These are phyloP conservation scores for Chlorella sp. DNA, from an alignment of 139 green algal genomes.

Conservation along the genomic window DNA sequence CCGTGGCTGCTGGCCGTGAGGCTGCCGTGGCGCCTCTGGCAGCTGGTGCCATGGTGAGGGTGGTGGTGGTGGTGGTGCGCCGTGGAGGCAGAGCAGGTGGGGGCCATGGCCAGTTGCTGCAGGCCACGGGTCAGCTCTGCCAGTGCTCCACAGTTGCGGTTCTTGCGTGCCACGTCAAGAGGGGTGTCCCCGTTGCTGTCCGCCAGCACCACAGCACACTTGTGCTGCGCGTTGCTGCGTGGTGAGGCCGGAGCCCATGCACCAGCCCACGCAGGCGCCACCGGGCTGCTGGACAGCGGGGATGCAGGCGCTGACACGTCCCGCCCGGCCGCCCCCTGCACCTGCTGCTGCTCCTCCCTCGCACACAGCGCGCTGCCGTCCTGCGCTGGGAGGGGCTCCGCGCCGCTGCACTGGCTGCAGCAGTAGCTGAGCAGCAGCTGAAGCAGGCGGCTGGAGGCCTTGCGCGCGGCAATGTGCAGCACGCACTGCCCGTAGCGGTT, in stretches of 20 bases:
- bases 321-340: not conserved
- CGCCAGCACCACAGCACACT: not conserved
- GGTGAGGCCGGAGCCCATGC: not conserved
- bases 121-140: not conserved
- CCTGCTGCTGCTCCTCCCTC: not conserved
- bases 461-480: slow-evolving; percentile 2
- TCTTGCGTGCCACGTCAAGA: not conserved
- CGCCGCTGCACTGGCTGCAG: not conserved
- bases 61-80: too few relatives aligned
- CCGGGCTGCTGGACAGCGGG: not conserved
- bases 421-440: not conserved
- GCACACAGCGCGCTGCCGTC: not conserved
- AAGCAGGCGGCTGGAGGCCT: not conserved
- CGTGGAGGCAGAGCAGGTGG: too few relatives aligned
- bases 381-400: not conserved
- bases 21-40: too few relatives aligned
- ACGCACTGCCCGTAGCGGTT: slow-evolving; percentile 63
- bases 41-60: too few relatives aligned
- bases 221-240: not conserved
- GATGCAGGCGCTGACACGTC: too few relatives aligned
- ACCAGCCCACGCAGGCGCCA: not conserved
- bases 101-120: too few relatives aligned
- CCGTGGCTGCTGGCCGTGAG: too few relatives aligned
- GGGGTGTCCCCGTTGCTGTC: not conserved
- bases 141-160: not conserved